Evolutionary conservation across 495 filamentous ascomycete species (phyloP), one percentile per base, ranked within the genome.

Genomic region (Neurospora tetraspora): DNA sequence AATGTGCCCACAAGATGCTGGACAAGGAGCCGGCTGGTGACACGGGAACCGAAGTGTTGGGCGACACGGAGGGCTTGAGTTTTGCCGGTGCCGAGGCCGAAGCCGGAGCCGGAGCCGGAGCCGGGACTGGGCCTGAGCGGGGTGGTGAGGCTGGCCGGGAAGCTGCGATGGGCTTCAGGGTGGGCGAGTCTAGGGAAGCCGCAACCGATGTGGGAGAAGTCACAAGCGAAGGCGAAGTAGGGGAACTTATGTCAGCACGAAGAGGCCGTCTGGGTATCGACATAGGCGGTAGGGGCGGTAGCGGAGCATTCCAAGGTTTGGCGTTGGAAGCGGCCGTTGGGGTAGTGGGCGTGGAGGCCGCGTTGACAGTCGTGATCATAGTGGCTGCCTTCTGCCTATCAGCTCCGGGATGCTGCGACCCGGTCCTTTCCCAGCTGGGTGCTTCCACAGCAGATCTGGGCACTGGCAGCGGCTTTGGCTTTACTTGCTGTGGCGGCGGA

Each of bases 1-100:
- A 82, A 76, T 86, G 85, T 8, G 84, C 84, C 23, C 82, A 85
- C 34, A 85, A 65, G 5, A 86, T 70, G 73, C 83, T 85, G 11
- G 81, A 84, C 73, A 85, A 75, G n/a, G 84, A 86, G 5, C 69
- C 77, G 0, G 71, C 76, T 1, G 81, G 80, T 12, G 81, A 82
- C 14, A 27, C 36, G 27, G 53, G 53, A 65, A 18, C 27, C 53
- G 53, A 65, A 34, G 27, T 34, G 53, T 65, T 34, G 53, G 74
- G 76, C 59, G 31, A 34, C 31, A 34, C 53, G 27, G 27, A n/a
- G 72, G 72, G 9, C 70, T 42, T 34, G 77, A 71, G 10, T 72
- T 73, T 65, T 0, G 70, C 70, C n/a, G 71, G 69, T 5, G 72
- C 71, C 70, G 72, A 70, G 12, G 69, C 39, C n/a, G 69, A 11